A percentile compares a stretch with the other conserved stretches of the same genome.
These are phyloP conservation scores for Fusarium coicis DNA, from an alignment of 2,329 filamentous ascomycete species.

Conservation along the genomic window DNA sequence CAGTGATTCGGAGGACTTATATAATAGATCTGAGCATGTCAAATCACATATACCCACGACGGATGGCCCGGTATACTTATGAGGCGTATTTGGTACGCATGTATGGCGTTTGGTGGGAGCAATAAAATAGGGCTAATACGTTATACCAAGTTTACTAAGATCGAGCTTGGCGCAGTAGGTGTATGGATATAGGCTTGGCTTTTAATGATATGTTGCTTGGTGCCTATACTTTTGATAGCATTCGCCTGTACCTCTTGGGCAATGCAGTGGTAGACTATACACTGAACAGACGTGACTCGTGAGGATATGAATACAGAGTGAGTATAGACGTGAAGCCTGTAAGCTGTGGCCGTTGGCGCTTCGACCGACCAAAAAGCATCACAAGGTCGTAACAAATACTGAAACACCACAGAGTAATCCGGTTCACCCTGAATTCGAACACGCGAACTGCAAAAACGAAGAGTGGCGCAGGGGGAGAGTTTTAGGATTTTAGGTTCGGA, in stretches of 20 bases:
- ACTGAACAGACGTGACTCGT: background rate
- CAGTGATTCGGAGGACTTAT: conserved; percentile 12
- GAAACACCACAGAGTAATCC: background rate
- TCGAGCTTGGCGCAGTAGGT: conserved; percentile 24
- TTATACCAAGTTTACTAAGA: conserved; percentile 20
- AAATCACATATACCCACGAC: background rate
- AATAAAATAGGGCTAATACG: conserved; percentile 21
- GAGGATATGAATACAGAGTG: background rate
- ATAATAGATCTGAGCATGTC: background rate
- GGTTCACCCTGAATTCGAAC: background rate
- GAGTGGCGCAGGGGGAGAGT: background rate
- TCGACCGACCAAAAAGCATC: too few species aligned
- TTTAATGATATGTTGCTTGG: conserved; percentile 4
- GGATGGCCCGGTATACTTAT: conserved; percentile 4
- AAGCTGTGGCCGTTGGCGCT: too few species aligned
- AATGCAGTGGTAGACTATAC: background rate
- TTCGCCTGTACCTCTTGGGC: background rate
- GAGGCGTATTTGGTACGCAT: conserved; percentile 13
- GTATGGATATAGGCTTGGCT: background rate
- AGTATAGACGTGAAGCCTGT: background rate
- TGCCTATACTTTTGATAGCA: background rate
- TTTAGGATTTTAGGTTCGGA: background rate
- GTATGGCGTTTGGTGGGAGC: conserved; percentile 23
- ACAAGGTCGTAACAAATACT: background rate
- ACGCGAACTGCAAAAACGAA: background rate